Conservation (phyloP, 129 eudicot genomes). For the Centaurea solstitialis region DNA sequence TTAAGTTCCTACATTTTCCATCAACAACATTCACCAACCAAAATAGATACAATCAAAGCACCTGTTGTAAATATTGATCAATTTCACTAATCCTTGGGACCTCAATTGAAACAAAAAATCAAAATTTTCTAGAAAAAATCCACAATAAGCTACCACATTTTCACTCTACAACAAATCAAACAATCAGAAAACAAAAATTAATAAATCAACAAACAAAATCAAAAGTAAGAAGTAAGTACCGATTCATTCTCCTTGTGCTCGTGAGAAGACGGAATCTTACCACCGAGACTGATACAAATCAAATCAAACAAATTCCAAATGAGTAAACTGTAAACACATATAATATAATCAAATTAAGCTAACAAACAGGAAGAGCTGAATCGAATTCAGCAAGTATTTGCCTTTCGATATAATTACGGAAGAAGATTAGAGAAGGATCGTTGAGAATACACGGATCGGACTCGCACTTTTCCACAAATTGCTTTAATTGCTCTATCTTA, state of each 20-base stretch:
- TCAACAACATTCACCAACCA: background rate
- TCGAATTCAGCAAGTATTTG: background rate
- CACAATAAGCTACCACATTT: background rate
- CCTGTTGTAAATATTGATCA: background rate
- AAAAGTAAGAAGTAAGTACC: slow-evolving; percentile 12
- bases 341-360: background rate
- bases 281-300: slow-evolving; percentile 50
- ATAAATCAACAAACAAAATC: no score
- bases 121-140: background rate
- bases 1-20: background rate
- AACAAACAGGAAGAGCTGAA: background rate
- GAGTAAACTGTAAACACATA: background rate
- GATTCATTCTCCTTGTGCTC: slow-evolving; percentile 4
- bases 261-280: slow-evolving; percentile 53
- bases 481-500: slow-evolving; percentile 43
- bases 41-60: background rate
- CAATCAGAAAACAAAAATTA: background rate
- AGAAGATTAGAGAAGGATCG: slow-evolving; percentile 68
- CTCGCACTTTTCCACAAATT: slow-evolving; percentile 53
- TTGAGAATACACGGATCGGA: slow-evolving; percentile 54
- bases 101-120: background rate
- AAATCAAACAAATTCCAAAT: background rate
- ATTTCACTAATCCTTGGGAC: background rate
- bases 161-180: background rate
- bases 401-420: slow-evolving; percentile 70